These are phyloP conservation scores for Dioscorea dumetorum DNA, from an alignment of 106 monocot genomes.

Conservation along the genomic window DNA sequence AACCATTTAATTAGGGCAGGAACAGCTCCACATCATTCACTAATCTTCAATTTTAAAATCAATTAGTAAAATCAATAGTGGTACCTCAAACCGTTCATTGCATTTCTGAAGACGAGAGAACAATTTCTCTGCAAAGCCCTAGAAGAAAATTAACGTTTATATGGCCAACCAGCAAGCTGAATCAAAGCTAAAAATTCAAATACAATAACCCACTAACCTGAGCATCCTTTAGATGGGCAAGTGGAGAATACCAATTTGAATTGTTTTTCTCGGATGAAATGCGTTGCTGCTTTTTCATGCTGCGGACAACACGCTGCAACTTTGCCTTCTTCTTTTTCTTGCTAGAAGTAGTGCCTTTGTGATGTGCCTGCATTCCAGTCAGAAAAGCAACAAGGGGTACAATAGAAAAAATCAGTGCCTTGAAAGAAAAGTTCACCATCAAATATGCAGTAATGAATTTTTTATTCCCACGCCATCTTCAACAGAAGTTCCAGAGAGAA, in stretches of 20 bases:
- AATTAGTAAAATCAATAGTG: neutral
- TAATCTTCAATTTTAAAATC: too few relatives aligned
- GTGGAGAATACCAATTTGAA: conserved; percentile 77
- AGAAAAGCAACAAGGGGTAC: neutral
- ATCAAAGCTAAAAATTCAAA: too few relatives aligned
- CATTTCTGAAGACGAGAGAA: conserved; percentile 86
- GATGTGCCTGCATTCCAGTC: conserved; percentile 44
- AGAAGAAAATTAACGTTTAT: neutral
- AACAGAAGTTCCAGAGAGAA: too few relatives aligned
- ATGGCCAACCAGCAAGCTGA: too few relatives aligned
- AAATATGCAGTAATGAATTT: too few relatives aligned
- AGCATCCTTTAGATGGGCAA: conserved; percentile 85
- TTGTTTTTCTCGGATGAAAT: conserved; percentile 42
- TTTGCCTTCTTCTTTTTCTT: conserved; percentile 99
- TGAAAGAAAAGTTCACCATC: too few relatives aligned
- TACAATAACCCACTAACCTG: conserved; percentile 42
- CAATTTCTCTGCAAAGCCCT: conserved; percentile 90
- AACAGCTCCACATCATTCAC: too few relatives aligned
- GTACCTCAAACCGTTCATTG: conserved; percentile 92
- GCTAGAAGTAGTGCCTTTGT: conserved; percentile 81
- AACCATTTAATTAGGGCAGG: too few relatives aligned
- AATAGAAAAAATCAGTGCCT: neutral
- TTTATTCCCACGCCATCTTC: too few relatives aligned
- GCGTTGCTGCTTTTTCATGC: conserved; percentile 83
- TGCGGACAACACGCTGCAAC: conserved; percentile 74